A percentile compares a stretch with the other conserved stretches of the same genome.
Evolutionary conservation across 2,329 filamentous ascomycete species (phyloP).

Genomic region (Tolypocladium guangdongense): DNA sequence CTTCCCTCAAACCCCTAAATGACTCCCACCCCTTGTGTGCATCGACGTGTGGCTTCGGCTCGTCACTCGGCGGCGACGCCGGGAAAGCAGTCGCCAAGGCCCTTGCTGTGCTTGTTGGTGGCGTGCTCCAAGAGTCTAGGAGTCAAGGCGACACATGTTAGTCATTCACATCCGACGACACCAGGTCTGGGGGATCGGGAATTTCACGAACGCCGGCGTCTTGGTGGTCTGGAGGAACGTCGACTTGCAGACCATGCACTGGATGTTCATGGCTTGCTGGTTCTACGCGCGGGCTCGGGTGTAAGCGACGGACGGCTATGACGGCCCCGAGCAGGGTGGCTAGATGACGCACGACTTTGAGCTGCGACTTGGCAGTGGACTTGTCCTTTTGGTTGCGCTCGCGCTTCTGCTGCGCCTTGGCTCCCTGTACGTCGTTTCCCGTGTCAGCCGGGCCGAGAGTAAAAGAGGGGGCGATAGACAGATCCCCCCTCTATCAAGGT

Average conservation of each 20-base stretch:
- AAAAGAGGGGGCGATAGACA: background rate
- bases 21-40: background rate
- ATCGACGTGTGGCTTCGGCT: background rate
- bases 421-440: constrained; percentile 33
- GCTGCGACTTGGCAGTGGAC: constrained; percentile 51
- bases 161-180: background rate
- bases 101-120: constrained; percentile 66
- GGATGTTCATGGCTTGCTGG: constrained; percentile 61
- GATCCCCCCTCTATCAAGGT: background rate
- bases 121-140: constrained; percentile 58
- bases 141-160: constrained; percentile 1
- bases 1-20: constrained; percentile 1
- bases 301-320: constrained; percentile 7
- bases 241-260: constrained; percentile 66
- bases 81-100: constrained; percentile 61
- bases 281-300: constrained; percentile 39
- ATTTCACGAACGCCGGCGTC: constrained; percentile 49
- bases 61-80: constrained; percentile 15
- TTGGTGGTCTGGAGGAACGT: constrained; percentile 72
- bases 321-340: background rate
- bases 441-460: constrained; percentile 9
- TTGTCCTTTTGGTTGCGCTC: constrained; percentile 57
- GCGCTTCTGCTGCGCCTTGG: constrained; percentile 60
- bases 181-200: background rate
- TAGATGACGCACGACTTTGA: constrained; percentile 48